Evolutionary conservation across 1,284 basidiomycete genomes (phyloP), one percentile per base, ranked within the genome.

Genomic region (Puccinia triticina): DNA sequence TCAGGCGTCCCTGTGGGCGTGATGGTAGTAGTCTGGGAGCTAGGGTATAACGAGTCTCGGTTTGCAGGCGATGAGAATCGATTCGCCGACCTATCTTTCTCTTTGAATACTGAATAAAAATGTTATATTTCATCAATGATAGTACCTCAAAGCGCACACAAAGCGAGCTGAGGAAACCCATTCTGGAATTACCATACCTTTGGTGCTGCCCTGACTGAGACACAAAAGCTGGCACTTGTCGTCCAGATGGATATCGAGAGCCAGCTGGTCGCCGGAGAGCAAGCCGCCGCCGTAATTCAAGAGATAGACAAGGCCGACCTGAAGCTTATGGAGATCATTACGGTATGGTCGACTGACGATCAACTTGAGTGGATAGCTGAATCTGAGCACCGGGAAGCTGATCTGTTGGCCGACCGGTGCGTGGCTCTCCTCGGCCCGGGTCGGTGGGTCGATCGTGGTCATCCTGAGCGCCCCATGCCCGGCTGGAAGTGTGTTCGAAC

Each of bases 151-250:
- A 1, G 10, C 34, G 1, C 18, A 40, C 21, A 67, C 11, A 67
- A 67, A 43, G n/a, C 2, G 4, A 67, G n/a, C 2, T 11, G 40
- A 29, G 10, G 21, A 32, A n/a, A 23, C 34, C 8, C 16, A 32
- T 7, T 8, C 21, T 23, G 11, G 12, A 2, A 34, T 50, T 8
- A 8, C 10, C 16, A 14, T 67, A 67, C 75, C 75, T 77, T 77
- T 77, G 75, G 75, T 77, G 23, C 75, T 77, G 1, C 75, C 75
- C 37, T 77, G 75, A 77, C 75, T 77, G 26, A 77, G 48, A 29
- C 75, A 77, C 53, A 77, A 29, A 29, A 77, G 34, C 10, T 77
- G 75, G 32, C 75, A 77, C 4, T 53, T 34, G 2, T 64, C 43
- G 12, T 66, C 43, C 37, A 77, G 40, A 4, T 77, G 23, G 40